Percentiles rank a stretch among this genome's conserved stretches.
These are phyloP conservation scores for Sporisorium exsertum DNA, from an alignment of 1,284 basidiomycete genomes.

Conservation along the genomic window DNA sequence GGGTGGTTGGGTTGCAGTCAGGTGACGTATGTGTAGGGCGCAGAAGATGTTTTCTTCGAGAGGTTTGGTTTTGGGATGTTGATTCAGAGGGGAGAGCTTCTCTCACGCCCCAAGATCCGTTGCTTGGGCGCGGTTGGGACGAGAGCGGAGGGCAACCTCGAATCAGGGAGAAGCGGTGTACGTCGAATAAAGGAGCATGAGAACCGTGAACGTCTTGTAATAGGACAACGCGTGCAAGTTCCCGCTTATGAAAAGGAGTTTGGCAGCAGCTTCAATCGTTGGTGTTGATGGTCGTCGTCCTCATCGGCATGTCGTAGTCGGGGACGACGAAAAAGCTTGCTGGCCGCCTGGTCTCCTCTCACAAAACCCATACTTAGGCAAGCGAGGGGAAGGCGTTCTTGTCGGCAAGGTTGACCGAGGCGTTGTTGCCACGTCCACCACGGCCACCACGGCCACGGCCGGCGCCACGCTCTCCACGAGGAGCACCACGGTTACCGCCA, in stretches of 20 bases:
- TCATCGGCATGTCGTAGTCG: background rate
- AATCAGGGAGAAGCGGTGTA: slow-evolving; percentile 9
- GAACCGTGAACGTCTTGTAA: slow-evolving; percentile 8
- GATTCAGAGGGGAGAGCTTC: background rate
- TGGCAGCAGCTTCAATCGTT: slow-evolving; percentile 4
- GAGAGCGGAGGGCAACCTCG: background rate
- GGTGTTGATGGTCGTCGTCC: slow-evolving; percentile 2
- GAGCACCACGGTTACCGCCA: slow-evolving; percentile 47
- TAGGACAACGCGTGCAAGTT: background rate
- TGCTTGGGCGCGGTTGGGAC: slow-evolving; percentile 8
- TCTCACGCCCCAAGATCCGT: slow-evolving; percentile 13
- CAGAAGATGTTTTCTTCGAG: slow-evolving; percentile 17
- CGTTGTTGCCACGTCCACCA: slow-evolving; percentile 73
- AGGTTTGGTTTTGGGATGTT: slow-evolving; percentile 10
- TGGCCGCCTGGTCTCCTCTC: slow-evolving; percentile 5
- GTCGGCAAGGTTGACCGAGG: slow-evolving; percentile 73
- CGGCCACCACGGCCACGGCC: slow-evolving; percentile 71
- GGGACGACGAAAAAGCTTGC: slow-evolving; percentile 3
- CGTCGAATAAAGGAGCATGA: slow-evolving; percentile 2
- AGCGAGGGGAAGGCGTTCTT: slow-evolving; percentile 67
- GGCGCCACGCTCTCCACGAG: slow-evolving; percentile 52
- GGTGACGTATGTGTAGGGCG: slow-evolving; percentile 22
- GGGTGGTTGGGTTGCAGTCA: background rate
- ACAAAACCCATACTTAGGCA: slow-evolving; percentile 41
- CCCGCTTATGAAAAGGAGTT: slow-evolving; percentile 3